Conservation (phyloP, 306 rosid genomes). For the Rosa chinensis region DNA sequence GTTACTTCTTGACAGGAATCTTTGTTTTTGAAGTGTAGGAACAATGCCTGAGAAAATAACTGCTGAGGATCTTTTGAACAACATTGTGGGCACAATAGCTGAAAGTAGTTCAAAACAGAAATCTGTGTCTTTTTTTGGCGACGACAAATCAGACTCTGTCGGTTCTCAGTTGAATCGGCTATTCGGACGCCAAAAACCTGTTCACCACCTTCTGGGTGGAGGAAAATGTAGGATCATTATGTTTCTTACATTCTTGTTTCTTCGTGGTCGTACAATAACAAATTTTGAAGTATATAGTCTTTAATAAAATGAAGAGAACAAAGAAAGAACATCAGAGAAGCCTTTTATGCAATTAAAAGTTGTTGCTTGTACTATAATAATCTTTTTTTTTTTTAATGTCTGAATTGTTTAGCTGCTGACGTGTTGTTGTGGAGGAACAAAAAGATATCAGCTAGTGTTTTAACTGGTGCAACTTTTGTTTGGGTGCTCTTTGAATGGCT, state of each 20-base stretch:
- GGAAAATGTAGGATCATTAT: constrained; percentile 64
- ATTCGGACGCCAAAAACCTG: constrained; percentile 83
- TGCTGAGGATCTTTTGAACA: constrained; percentile 53
- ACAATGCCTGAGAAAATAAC: constrained; percentile 67
- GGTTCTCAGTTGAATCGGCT: constrained; percentile 56
- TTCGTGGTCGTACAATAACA: not conserved
- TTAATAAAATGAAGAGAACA: not conserved
- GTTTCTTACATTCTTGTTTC: not conserved
- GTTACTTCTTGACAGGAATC: not conserved
- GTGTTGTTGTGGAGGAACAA: constrained; percentile 96
- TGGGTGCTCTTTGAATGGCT: constrained; percentile 99
- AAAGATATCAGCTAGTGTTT: constrained; percentile 82
- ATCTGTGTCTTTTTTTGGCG: constrained; percentile 52
- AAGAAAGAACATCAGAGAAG: not conserved
- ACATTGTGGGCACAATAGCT: constrained; percentile 50
- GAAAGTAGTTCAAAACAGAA: constrained; percentile 48
- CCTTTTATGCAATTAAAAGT: constrained; percentile 10
- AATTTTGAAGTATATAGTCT: not conserved
- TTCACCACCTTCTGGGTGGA: constrained; percentile 82
- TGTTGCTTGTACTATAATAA: constrained; percentile 6
- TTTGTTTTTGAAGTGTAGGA: constrained; percentile 34
- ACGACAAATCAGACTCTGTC: constrained; percentile 49
- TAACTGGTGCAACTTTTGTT: constrained; percentile 60
- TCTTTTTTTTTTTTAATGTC: constrained; percentile 5
- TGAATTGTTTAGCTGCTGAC: constrained; percentile 75